These are phyloP conservation scores for Globisporangium acanthophoron DNA, from an alignment of 352 stramenopile genomes.

Conservation along the genomic window DNA sequence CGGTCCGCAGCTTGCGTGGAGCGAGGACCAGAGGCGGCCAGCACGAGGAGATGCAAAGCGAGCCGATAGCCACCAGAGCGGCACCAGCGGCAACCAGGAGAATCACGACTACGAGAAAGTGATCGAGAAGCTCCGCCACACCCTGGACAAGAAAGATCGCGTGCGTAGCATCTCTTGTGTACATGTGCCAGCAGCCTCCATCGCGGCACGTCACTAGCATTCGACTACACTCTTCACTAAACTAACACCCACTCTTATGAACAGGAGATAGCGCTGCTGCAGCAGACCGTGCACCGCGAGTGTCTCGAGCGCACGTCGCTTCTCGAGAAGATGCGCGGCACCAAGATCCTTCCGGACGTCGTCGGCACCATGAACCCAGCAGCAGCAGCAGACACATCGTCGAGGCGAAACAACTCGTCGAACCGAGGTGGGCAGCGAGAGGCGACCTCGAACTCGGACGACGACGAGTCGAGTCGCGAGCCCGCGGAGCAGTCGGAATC, in stretches of 20 bases:
- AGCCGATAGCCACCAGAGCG: background rate
- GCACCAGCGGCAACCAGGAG: constrained; percentile 31
- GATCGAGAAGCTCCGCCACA: constrained; percentile 31
- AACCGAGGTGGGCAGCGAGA: constrained; percentile 4
- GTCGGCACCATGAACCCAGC: background rate
- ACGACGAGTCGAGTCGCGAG: constrained; percentile 15
- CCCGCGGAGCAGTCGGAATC: constrained; percentile 5
- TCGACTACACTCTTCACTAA: background rate
- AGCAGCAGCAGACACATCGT: background rate
- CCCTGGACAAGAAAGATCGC: constrained; percentile 47
- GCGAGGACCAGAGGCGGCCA: background rate
- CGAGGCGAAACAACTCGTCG: background rate
- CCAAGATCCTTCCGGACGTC: constrained; percentile 60
- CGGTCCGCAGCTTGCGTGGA: constrained; percentile 9
- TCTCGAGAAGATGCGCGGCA: constrained; percentile 63
- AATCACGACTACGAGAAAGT: constrained; percentile 34
- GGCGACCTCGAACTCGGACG: constrained; percentile 15
- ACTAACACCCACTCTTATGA: background rate
- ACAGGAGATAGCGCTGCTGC: constrained; percentile 69
- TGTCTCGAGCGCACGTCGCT: constrained; percentile 77
- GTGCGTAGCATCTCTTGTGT: constrained; percentile 13
- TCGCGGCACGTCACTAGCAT: background rate
- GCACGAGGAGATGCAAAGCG: background rate
- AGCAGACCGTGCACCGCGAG: constrained; percentile 80
- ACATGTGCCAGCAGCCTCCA: background rate